These are phyloP conservation scores for Vigna angularis DNA, from an alignment of 306 rosid genomes.

Conservation along the genomic window DNA sequence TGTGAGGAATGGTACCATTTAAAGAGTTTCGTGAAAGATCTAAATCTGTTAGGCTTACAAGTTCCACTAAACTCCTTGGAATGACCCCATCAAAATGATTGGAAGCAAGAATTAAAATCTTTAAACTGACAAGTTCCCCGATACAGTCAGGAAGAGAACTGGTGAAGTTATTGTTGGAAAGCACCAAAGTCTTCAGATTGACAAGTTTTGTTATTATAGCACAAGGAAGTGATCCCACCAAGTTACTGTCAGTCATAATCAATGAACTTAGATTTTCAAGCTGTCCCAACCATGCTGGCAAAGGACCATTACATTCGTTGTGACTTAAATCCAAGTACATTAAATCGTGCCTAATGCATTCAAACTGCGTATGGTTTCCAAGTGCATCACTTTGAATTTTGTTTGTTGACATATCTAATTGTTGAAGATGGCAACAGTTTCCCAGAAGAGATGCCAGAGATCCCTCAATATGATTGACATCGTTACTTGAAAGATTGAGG, in stretches of 20 bases:
- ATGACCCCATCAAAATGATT: too few relatives aligned
- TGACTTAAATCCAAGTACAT: slow-evolving; percentile 18
- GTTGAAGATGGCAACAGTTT: slow-evolving; percentile 17
- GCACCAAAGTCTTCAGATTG: not conserved
- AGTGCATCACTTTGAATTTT: slow-evolving; percentile 30
- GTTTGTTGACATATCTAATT: slow-evolving; percentile 31
- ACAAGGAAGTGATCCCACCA: slow-evolving; percentile 33
- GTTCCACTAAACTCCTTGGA: too few relatives aligned
- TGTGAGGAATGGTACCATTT: too few relatives aligned
- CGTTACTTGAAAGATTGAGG: not conserved
- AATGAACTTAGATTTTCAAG: slow-evolving; percentile 1
- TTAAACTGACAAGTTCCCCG: too few relatives aligned
- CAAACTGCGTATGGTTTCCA: not conserved
- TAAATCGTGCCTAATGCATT: slow-evolving; percentile 18
- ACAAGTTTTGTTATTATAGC: slow-evolving; percentile 31
- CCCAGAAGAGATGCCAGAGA: slow-evolving; percentile 21
- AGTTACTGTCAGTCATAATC: not conserved
- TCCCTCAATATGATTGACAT: slow-evolving; percentile 7
- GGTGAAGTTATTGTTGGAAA: slow-evolving; percentile 28
- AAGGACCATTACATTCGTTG: not conserved
- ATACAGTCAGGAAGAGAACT: too few relatives aligned
- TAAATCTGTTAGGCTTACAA: too few relatives aligned
- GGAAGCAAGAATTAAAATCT: too few relatives aligned
- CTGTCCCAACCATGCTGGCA: slow-evolving; percentile 37
- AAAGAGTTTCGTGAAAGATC: too few relatives aligned